A percentile compares a stretch with the other conserved stretches of the same genome.
These are phyloP conservation scores for Pestalotiopsis sp. DNA, from an alignment of 2,329 filamentous ascomycete genomes.

Conservation along the genomic window DNA sequence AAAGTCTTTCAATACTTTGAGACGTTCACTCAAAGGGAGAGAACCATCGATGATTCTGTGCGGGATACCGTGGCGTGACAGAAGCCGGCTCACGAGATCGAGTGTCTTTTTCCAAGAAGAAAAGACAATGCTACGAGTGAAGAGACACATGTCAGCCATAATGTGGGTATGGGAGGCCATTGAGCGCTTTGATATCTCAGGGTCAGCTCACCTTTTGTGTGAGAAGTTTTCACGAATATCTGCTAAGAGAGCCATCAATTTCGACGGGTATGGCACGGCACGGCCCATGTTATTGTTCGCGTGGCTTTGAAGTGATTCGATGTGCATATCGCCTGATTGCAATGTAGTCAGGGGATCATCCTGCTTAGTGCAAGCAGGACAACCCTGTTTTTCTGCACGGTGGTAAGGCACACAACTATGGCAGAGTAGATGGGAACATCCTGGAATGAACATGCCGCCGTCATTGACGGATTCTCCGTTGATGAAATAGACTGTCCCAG, in stretches of 20 bases:
- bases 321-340: background rate
- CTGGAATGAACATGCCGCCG: background rate
- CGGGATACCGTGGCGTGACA: background rate
- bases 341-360: background rate
- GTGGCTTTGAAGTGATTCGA: background rate
- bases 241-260: background rate
- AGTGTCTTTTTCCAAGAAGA: constrained; percentile 14
- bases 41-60: constrained; percentile 4
- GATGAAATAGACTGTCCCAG: background rate
- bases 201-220: no score
- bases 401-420: background rate
- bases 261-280: background rate
- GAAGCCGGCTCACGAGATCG: background rate
- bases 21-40: background rate
- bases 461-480: background rate
- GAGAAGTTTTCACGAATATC: background rate
- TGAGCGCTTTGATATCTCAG: background rate
- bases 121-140: constrained; percentile 3
- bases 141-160: background rate
- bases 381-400: background rate
- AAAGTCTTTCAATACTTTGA: background rate
- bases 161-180: no score
- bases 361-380: background rate
- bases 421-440: background rate
- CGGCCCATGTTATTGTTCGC: background rate